Conservation (phyloP, 805 yeast species). For the Lipomyces oligophaga region DNA sequence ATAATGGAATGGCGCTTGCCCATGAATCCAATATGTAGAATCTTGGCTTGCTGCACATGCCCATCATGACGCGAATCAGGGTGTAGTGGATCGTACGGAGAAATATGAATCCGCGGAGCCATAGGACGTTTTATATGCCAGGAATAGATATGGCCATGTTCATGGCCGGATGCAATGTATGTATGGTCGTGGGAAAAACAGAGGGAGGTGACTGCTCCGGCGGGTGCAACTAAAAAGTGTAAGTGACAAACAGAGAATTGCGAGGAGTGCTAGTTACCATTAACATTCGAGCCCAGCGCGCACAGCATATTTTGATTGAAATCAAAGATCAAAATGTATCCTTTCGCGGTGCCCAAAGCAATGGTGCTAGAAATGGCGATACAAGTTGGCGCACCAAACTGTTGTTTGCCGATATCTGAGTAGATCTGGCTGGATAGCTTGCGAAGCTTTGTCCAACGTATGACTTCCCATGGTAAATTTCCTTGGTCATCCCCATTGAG, state of each 20-base stretch:
- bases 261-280: constrained; percentile 6
- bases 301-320: constrained; percentile 57
- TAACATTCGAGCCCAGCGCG: constrained; percentile 39
- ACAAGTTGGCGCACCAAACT: constrained; percentile 52
- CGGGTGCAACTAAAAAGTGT: constrained; percentile 33
- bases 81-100: constrained; percentile 31
- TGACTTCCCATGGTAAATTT: constrained; percentile 30
- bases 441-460: constrained; percentile 44
- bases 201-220: constrained; percentile 53
- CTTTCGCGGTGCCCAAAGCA: constrained; percentile 68
- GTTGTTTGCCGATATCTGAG: constrained; percentile 36
- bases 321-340: constrained; percentile 62
- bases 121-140: constrained; percentile 56
- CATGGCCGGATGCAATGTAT: constrained; percentile 64
- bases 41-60: constrained; percentile 41
- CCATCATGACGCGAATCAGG: constrained; percentile 34
- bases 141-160: constrained; percentile 57
- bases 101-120: constrained; percentile 35
- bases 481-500: constrained; percentile 17
- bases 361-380: constrained; percentile 47
- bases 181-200: constrained; percentile 66
- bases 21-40: constrained; percentile 48
- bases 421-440: constrained; percentile 40
- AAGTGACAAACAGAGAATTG: not conserved
- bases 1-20: constrained; percentile 55